Evolutionary conservation across 2,329 filamentous ascomycete genomes (phyloP).

Genomic region (Chaetomium sp.): DNA sequence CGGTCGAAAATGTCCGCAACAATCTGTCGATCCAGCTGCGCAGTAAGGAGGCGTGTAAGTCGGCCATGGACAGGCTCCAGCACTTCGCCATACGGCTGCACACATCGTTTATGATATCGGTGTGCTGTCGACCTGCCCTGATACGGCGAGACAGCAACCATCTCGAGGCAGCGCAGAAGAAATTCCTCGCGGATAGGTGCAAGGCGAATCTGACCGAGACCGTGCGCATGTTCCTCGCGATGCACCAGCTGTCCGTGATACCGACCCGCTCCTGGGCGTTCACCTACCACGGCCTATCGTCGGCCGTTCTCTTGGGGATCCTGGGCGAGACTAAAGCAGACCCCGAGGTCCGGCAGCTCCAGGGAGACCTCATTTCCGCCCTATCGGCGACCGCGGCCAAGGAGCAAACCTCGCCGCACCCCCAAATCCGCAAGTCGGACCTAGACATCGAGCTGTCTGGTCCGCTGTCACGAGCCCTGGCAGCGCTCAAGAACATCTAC

Average conservation of each 20-base stretch:
- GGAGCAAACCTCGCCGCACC: slow-evolving; percentile 57
- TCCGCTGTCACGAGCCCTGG: slow-evolving; percentile 61
- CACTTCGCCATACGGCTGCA: slow-evolving; percentile 67
- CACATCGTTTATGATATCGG: slow-evolving; percentile 66
- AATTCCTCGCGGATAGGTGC: slow-evolving; percentile 58
- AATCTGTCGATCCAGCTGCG: slow-evolving; percentile 56
- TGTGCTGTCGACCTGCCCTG: slow-evolving; percentile 64
- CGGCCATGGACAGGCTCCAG: slow-evolving; percentile 63
- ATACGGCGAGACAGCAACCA: slow-evolving; percentile 53
- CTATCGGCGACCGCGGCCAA: slow-evolving; percentile 66
- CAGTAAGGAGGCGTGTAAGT: slow-evolving; percentile 64
- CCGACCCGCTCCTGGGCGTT: slow-evolving; percentile 69
- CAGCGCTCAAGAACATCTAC: slow-evolving; percentile 66
- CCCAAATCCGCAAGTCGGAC: slow-evolving; percentile 57
- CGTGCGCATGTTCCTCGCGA: slow-evolving; percentile 68
- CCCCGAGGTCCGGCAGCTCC: slow-evolving; percentile 63
- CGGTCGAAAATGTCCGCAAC: slow-evolving; percentile 54
- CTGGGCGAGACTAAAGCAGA: slow-evolving; percentile 65
- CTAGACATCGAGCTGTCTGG: slow-evolving; percentile 65
- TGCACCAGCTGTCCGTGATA: slow-evolving; percentile 68
- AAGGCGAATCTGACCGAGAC: slow-evolving; percentile 65
- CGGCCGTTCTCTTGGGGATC: slow-evolving; percentile 64
- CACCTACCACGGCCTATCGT: slow-evolving; percentile 67
- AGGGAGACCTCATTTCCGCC: slow-evolving; percentile 65
- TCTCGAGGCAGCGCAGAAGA: slow-evolving; percentile 57